These are phyloP conservation scores for Rickenella mellea DNA, from an alignment of 768 basidiomycete genomes.

Conservation along the genomic window DNA sequence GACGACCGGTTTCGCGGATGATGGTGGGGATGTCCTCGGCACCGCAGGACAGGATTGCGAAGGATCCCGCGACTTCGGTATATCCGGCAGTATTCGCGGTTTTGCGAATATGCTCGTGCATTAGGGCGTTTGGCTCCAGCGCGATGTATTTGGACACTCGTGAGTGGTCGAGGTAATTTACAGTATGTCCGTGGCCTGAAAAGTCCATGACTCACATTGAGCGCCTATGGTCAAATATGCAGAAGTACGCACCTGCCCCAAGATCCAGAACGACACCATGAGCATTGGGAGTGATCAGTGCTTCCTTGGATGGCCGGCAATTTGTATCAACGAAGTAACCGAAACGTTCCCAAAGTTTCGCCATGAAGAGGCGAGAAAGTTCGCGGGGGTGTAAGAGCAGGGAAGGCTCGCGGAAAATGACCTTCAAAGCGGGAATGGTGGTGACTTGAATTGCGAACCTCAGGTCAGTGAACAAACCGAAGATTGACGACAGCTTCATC, in stretches of 20 bases:
- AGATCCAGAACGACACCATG: slow-evolving; percentile 56
- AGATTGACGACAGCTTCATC: slow-evolving; percentile 40
- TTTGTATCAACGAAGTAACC: slow-evolving; percentile 37
- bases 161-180: slow-evolving; percentile 45
- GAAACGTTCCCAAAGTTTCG: slow-evolving; percentile 44
- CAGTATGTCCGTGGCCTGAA: slow-evolving; percentile 54
- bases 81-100: slow-evolving; percentile 43
- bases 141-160: slow-evolving; percentile 59
- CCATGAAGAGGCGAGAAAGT: slow-evolving; percentile 49
- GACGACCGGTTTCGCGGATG: slow-evolving; percentile 22
- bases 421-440: slow-evolving; percentile 35
- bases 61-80: slow-evolving; percentile 37
- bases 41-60: slow-evolving; percentile 52
- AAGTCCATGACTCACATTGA: neutral
- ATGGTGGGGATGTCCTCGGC: slow-evolving; percentile 50
- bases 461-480: slow-evolving; percentile 35
- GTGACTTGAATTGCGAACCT: slow-evolving; percentile 25
- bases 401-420: slow-evolving; percentile 28
- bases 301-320: slow-evolving; percentile 28
- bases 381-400: slow-evolving; percentile 34
- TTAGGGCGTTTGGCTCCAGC: slow-evolving; percentile 57
- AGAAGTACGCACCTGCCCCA: slow-evolving; percentile 43
- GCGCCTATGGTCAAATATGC: too few species aligned
- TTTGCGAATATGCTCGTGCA: slow-evolving; percentile 49
- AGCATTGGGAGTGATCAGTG: slow-evolving; percentile 45